These are phyloP conservation scores for Ampelocalamus luodianensis DNA, from an alignment of 176 grass and related monocot genomes.

Conservation along the genomic window DNA sequence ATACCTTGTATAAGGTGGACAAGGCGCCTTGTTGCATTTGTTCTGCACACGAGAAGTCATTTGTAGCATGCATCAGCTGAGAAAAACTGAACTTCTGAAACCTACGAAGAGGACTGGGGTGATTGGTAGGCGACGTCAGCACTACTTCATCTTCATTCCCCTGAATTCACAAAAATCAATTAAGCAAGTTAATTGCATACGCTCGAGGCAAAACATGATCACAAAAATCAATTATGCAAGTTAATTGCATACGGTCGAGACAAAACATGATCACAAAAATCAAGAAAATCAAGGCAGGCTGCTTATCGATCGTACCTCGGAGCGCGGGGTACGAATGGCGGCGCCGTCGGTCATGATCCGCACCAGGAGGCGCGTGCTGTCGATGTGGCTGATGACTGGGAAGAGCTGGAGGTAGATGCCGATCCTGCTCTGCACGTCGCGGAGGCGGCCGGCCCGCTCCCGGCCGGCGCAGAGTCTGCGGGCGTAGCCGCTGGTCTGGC, in stretches of 20 bases:
- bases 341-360: constrained; percentile 21
- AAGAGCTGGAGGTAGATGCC: constrained; percentile 47
- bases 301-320: background rate
- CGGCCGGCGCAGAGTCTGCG: constrained; percentile 25
- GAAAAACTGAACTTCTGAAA: background rate
- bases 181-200: no score
- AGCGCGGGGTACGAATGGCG: background rate
- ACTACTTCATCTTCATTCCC: background rate
- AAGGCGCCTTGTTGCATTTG: constrained; percentile 16
- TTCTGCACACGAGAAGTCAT: background rate
- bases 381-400: constrained; percentile 50
- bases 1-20: constrained; percentile 14
- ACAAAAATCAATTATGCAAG: no score
- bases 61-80: constrained; percentile 4
- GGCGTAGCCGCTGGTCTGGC: constrained; percentile 35
- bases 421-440: constrained; percentile 40
- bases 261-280: no score
- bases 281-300: no score
- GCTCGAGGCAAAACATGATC: no score
- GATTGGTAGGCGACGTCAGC: background rate
- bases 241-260: no score
- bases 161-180: background rate
- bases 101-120: background rate
- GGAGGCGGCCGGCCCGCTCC: constrained; percentile 1
- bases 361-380: constrained; percentile 43